Evolutionary conservation across 169 alveolate genomes (phyloP).

Genomic region (Cytauxzoon felis): DNA sequence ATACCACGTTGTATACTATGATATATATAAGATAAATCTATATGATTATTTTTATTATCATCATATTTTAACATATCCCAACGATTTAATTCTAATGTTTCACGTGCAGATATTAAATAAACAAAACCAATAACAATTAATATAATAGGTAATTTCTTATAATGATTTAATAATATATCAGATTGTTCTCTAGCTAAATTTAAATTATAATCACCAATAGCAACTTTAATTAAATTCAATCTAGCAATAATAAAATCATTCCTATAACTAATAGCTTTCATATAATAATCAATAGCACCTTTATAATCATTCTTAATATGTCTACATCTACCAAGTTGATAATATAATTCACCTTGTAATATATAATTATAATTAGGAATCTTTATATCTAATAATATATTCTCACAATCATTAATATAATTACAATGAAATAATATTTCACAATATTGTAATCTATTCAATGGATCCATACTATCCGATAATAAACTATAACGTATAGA

Average conservation of each 20-base stretch:
- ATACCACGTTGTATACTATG: slow-evolving; percentile 41
- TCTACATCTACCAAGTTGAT: slow-evolving; percentile 41
- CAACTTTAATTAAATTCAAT: slow-evolving; percentile 39
- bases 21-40: slow-evolving; percentile 30
- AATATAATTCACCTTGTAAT: slow-evolving; percentile 29
- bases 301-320: slow-evolving; percentile 23
- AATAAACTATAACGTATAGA: too few relatives aligned
- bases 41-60: not conserved
- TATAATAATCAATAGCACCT: slow-evolving; percentile 14
- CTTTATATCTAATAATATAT: slow-evolving; percentile 15
- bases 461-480: slow-evolving; percentile 5
- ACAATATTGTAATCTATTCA: slow-evolving; percentile 28
- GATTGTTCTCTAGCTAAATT: slow-evolving; percentile 52
- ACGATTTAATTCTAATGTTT: slow-evolving; percentile 30
- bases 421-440: slow-evolving; percentile 49
- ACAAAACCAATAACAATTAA: slow-evolving; percentile 22
- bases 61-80: slow-evolving; percentile 34
- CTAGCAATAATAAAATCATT: slow-evolving; percentile 45
- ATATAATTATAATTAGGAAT: not conserved
- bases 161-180: slow-evolving; percentile 25
- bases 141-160: slow-evolving; percentile 21
- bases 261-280: slow-evolving; percentile 13
- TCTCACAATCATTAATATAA: slow-evolving; percentile 23
- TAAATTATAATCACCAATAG: slow-evolving; percentile 28
- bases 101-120: slow-evolving; percentile 48